These are phyloP conservation scores for Voacanga thouarsii DNA, from an alignment of 257 asterid species.

Conservation along the genomic window DNA sequence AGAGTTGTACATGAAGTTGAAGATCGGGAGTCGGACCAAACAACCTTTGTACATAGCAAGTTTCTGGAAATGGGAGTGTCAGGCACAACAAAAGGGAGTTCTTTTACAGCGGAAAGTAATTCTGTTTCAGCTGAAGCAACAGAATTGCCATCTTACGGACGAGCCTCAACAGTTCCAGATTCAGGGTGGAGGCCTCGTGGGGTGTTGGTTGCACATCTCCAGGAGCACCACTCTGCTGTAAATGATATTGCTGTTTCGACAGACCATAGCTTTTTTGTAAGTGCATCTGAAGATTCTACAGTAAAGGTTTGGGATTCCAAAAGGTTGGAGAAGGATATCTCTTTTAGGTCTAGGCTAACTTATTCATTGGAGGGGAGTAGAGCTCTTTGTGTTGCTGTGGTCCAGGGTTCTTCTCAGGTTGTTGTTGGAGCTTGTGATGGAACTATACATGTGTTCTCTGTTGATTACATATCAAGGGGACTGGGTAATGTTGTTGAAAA, in stretches of 20 bases:
- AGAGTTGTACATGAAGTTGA: slow-evolving; percentile 99
- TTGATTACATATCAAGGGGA: slow-evolving; percentile 89
- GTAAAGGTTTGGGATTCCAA: slow-evolving; percentile 98
- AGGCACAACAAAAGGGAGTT: slow-evolving; percentile 49
- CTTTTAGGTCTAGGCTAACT: slow-evolving; percentile 90
- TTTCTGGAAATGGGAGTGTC: slow-evolving; percentile 64
- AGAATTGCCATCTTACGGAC: slow-evolving; percentile 57
- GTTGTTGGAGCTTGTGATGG: slow-evolving; percentile 97
- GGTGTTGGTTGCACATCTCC: slow-evolving; percentile 97
- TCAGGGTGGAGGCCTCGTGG: slow-evolving; percentile 99
- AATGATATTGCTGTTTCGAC: slow-evolving; percentile 85
- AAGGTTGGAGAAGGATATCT: slow-evolving; percentile 96
- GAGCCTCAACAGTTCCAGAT: slow-evolving; percentile 81
- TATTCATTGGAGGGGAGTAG: slow-evolving; percentile 85
- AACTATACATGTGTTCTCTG: slow-evolving; percentile 78
- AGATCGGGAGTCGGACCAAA: slow-evolving; percentile 76
- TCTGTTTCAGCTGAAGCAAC: slow-evolving; percentile 51
- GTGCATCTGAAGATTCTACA: slow-evolving; percentile 97
- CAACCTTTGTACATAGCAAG: slow-evolving; percentile 49
- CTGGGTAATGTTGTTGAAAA: slow-evolving; percentile 91
- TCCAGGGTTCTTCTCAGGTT: slow-evolving; percentile 80
- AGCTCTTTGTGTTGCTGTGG: slow-evolving; percentile 80
- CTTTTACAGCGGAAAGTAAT: slow-evolving; percentile 52
- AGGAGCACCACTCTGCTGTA: slow-evolving; percentile 92
- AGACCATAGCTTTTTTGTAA: slow-evolving; percentile 94